Evolutionary conservation across 345 rosid species (phyloP), one percentile per base, ranked within the genome.

Genomic region (Alliaria petiolata): DNA sequence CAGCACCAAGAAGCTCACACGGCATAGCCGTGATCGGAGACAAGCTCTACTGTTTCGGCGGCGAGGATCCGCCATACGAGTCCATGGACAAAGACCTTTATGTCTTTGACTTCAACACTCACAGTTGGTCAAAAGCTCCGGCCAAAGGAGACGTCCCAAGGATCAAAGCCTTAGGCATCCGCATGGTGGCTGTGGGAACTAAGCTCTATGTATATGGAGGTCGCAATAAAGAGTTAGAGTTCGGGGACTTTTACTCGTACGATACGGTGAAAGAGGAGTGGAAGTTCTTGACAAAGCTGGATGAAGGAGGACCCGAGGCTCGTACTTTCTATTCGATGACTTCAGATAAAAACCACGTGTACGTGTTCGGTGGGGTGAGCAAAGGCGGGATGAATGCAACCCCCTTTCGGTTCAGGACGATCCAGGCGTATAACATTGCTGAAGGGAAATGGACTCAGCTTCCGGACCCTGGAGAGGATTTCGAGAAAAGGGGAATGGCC

Each of bases 51-150:
- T 9, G 45, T 15, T 71, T 49, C 36, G 75, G 67, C 0, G 75
- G 75, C 33, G 75, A 70, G 59, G 7, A 0, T 22, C 25, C 25
- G 16, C 19, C 67, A 39, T 46, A 61, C 51, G 0, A 15, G 0
- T 3, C 43, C 42, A 71, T 71, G 8, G 67, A 71, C 62, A 71
- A 71, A 28, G 39, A 71, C 35, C 61, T 71, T 17, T 71, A 71
- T n/a, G 75, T 71, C 6, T 61, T 71, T 30, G 69, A 71, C 59
- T 33, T 71, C 33, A 50, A 62, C 16, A 71, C 45, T 6, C 34
- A 38, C 4, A 62, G 33, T 4, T 71, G 76, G 69, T 71, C 76
- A 16, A 39, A 51, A 13, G 69, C 69, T 50, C 53, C 15, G 3
- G 40, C 67, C 2, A 70, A 10, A 0, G 75, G 75, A 57, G 75